Conservation (phyloP, 1,284 basidiomycete genomes). For the Ceratobasidium sp. region DNA sequence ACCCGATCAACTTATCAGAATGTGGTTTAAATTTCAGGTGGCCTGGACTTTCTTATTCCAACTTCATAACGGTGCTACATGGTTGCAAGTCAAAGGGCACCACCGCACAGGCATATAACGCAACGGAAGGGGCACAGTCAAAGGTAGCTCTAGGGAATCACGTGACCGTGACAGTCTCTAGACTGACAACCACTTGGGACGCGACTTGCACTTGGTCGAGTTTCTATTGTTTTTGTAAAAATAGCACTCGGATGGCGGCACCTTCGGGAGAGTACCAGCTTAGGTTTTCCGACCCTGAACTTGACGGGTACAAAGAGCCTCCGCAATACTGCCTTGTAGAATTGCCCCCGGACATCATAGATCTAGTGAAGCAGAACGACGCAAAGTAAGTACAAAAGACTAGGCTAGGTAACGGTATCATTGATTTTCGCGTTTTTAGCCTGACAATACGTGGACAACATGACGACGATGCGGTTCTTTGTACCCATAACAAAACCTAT, state of each 20-base stretch:
- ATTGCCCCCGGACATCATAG: conserved; percentile 54
- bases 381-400: conserved; percentile 24
- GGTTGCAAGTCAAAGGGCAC: too few species aligned
- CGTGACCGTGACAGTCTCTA: too few species aligned
- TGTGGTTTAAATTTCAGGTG: too few species aligned
- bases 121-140: too few species aligned
- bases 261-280: conserved; percentile 9
- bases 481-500: conserved; percentile 82
- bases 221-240: background rate
- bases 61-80: too few species aligned
- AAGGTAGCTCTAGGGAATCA: too few species aligned
- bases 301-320: conserved; percentile 16
- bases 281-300: conserved; percentile 21
- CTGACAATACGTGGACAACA: conserved; percentile 82
- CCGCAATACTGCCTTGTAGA: conserved; percentile 71
- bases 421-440: conserved; percentile 55
- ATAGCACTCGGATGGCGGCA: background rate
- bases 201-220: too few species aligned
- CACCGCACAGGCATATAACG: too few species aligned
- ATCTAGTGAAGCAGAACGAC: conserved; percentile 42
- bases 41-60: too few species aligned
- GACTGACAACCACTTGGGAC: too few species aligned
- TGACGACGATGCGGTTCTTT: conserved; percentile 87
- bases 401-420: background rate
- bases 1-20: too few species aligned